Percentiles rank a stretch among this genome's conserved stretches.
phyloP scores from a whole-genome alignment of 2,329 filamentous ascomycete genomes.

The Beauveria rudraprayagi region DNA sequence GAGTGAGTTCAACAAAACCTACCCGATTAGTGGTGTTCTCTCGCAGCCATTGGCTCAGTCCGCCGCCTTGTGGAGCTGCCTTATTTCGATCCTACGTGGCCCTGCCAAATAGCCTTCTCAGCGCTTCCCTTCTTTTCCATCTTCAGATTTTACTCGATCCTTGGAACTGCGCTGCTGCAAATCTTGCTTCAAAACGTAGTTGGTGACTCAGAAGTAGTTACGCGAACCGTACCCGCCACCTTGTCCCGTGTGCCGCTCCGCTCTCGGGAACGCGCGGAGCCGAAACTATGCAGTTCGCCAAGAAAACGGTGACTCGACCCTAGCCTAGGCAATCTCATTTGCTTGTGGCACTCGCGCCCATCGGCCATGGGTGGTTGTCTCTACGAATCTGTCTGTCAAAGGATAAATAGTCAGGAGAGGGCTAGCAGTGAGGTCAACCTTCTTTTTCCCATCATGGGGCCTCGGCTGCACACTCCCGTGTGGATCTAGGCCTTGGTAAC shows the following conservation, averaged over 20 bases:
- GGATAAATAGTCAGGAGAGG: background rate
- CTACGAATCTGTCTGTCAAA: background rate
- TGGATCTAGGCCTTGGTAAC: background rate
- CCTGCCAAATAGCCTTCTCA: constrained; percentile 2
- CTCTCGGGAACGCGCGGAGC: background rate
- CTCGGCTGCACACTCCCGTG: background rate
- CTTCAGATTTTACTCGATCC: background rate
- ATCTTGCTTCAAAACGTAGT: no score
- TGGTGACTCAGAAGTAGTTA: background rate
- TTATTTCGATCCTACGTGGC: background rate
- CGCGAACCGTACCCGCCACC: background rate
- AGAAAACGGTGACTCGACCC: background rate
- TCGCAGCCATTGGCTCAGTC: background rate
- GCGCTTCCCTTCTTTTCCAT: background rate
- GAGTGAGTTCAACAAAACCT: background rate
- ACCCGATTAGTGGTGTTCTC: constrained; percentile 1
- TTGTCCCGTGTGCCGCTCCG: background rate
- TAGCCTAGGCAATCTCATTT: background rate
- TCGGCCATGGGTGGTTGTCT: background rate
- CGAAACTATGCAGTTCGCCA: background rate
- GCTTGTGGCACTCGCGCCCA: background rate
- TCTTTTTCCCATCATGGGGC: background rate
- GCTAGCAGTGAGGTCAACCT: background rate
- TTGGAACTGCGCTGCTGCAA: background rate
- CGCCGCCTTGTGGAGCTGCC: background rate